phyloP scores from a whole-genome alignment of 2,329 filamentous ascomycete species.

The Apiospora phragmitis region DNA sequence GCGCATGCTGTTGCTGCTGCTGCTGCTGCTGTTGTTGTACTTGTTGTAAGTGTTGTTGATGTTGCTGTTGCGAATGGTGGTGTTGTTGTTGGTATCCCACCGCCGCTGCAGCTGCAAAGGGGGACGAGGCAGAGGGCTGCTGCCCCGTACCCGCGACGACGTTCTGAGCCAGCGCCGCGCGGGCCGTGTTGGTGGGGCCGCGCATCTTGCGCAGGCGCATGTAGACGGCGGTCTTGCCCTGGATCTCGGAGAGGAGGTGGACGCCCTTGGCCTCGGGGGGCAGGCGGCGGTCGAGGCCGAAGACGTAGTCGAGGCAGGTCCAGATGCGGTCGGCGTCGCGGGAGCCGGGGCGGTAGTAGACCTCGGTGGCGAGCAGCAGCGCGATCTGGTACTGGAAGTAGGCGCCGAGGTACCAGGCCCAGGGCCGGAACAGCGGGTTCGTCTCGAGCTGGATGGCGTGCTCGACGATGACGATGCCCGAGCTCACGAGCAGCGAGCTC shows the following conservation, averaged over 20 bases:
- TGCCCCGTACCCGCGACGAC: conserved; percentile 32
- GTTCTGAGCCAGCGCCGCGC: conserved; percentile 37
- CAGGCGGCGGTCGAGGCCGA: conserved; percentile 56
- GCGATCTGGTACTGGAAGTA: conserved; percentile 73
- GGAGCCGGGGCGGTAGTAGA: conserved; percentile 59
- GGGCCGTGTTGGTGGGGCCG: conserved; percentile 47
- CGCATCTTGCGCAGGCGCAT: conserved; percentile 58
- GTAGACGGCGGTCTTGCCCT: conserved; percentile 61
- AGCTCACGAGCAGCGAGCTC: conserved; percentile 62
- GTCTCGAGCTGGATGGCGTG: conserved; percentile 48
- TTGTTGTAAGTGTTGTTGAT: background rate
- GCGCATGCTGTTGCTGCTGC: background rate
- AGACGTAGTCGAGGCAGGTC: conserved; percentile 71
- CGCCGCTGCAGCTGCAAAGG: background rate
- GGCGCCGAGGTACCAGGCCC: conserved; percentile 72
- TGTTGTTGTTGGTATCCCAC: background rate
- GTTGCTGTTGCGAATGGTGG: conserved; percentile 6
- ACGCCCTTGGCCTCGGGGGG: conserved; percentile 58
- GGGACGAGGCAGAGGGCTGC: conserved; percentile 13
- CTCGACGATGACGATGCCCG: conserved; percentile 53
- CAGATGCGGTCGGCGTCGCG: conserved; percentile 67
- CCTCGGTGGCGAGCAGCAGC: conserved; percentile 66
- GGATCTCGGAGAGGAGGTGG: conserved; percentile 62
- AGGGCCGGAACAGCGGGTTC: conserved; percentile 48
- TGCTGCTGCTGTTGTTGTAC: conserved; percentile 5